These are phyloP conservation scores for Aspergillus caelatus DNA, from an alignment of 2,329 filamentous ascomycete genomes.

Conservation along the genomic window DNA sequence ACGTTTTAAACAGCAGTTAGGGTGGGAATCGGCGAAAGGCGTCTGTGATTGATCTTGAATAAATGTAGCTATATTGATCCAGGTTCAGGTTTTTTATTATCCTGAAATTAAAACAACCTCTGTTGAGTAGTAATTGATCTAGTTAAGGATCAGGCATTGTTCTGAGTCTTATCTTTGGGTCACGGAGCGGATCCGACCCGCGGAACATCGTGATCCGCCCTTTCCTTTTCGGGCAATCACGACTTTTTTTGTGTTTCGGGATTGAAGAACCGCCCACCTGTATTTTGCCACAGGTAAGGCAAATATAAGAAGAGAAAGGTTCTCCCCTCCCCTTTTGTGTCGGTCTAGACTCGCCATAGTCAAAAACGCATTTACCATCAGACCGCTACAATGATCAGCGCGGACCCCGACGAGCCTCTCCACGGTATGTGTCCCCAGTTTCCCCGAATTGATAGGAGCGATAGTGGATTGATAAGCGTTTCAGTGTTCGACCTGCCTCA, in stretches of 20 bases:
- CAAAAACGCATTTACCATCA: background rate
- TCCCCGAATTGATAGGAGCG: slow-evolving; percentile 23
- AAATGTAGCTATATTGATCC: background rate
- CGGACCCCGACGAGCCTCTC: slow-evolving; percentile 40
- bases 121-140: background rate
- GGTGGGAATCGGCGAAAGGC: slow-evolving; percentile 12
- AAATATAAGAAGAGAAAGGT: slow-evolving; percentile 12
- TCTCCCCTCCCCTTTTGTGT: slow-evolving; percentile 1
- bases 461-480: slow-evolving; percentile 37
- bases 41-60: slow-evolving; percentile 19
- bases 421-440: slow-evolving; percentile 35
- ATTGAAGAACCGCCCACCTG: slow-evolving; percentile 19
- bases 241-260: slow-evolving; percentile 29
- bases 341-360: background rate
- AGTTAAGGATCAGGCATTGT: background rate
- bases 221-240: slow-evolving; percentile 35
- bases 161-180: slow-evolving; percentile 14
- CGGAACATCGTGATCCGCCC: slow-evolving; percentile 29
- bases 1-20: background rate
- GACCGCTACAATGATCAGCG: slow-evolving; percentile 33
- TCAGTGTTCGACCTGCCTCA: slow-evolving; percentile 77
- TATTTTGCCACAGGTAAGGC: slow-evolving; percentile 20
- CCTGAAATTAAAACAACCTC: background rate
- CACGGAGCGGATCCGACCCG: slow-evolving; percentile 24
- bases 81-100: background rate